Percentiles rank a stretch among this genome's conserved stretches.
These are phyloP conservation scores for Areca catechu DNA, from an alignment of 176 grass and related monocot species.

Conservation along the genomic window DNA sequence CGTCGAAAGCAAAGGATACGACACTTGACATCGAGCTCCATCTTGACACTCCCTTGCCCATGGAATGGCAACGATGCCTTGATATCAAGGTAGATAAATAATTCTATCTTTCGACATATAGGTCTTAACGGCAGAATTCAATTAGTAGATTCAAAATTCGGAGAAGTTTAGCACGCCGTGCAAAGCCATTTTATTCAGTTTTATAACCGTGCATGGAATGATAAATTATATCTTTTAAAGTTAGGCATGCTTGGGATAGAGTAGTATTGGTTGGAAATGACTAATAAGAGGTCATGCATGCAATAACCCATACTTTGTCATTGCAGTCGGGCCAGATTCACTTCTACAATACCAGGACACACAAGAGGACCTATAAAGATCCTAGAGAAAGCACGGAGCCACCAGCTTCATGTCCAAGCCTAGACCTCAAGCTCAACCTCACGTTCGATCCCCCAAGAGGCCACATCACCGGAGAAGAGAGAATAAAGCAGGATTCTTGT, in stretches of 20 bases:
- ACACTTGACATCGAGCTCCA: neutral
- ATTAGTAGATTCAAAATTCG: too few species aligned
- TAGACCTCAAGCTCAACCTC: slow-evolving; percentile 83
- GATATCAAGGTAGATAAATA: slow-evolving; percentile 8
- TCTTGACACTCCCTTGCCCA: slow-evolving; percentile 10
- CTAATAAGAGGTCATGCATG: too few species aligned
- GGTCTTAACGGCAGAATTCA: too few species aligned
- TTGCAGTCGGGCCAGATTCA: slow-evolving; percentile 9
- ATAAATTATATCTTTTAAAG: too few species aligned
- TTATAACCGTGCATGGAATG: too few species aligned
- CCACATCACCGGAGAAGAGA: neutral
- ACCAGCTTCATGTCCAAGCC: slow-evolving; percentile 18
- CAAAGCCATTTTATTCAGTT: too few species aligned
- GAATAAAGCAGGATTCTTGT: neutral
- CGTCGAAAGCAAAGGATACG: neutral
- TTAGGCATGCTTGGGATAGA: too few species aligned
- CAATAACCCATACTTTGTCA: neutral
- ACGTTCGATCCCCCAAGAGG: slow-evolving; percentile 31
- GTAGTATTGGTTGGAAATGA: too few species aligned
- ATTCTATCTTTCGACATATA: too few species aligned
- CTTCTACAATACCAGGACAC: slow-evolving; percentile 18
- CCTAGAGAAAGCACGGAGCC: slow-evolving; percentile 27
- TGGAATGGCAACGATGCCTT: slow-evolving; percentile 21
- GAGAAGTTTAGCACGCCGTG: too few species aligned
- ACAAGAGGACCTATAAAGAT: slow-evolving; percentile 29